phyloP scores from a whole-genome alignment of 2,329 filamentous ascomycete genomes.

The Ascochyta rabiei region DNA sequence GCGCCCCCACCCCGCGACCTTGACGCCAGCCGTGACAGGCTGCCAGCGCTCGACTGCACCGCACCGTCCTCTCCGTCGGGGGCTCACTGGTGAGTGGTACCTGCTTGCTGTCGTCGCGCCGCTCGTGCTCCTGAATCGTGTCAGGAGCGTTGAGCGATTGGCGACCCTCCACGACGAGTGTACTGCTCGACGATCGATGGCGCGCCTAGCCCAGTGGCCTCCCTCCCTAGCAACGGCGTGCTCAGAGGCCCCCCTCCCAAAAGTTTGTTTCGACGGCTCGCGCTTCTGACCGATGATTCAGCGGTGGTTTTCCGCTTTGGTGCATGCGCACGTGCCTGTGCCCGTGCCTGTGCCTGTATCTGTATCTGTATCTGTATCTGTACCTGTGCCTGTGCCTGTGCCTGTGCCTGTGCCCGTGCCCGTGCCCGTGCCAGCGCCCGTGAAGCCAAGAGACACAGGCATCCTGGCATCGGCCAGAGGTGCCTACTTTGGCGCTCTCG shows the following conservation, averaged over 20 bases:
- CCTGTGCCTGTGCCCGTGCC: conserved; percentile 31
- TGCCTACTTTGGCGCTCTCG: conserved; percentile 35
- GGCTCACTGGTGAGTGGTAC: not conserved
- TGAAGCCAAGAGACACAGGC: conserved; percentile 35
- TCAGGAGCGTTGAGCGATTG: conserved; percentile 14
- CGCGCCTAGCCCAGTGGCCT: too few species aligned
- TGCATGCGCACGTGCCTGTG: conserved; percentile 36
- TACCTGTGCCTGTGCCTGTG: conserved; percentile 37
- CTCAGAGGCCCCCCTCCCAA: conserved; percentile 9
- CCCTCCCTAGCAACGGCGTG: conserved; percentile 4
- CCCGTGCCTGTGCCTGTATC: too few species aligned
- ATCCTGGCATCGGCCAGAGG: conserved; percentile 42
- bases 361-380: too few species aligned
- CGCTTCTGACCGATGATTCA: conserved; percentile 11
- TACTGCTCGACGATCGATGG: conserved; percentile 15
- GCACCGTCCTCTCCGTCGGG: not conserved
- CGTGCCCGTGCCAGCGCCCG: conserved; percentile 38
- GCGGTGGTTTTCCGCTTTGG: conserved; percentile 17
- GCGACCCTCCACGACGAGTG: conserved; percentile 11
- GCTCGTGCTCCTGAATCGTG: conserved; percentile 19
- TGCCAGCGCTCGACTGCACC: conserved; percentile 1
- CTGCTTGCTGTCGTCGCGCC: conserved; percentile 12
- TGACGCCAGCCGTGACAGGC: conserved; percentile 1
- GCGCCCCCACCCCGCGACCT: conserved; percentile 26
- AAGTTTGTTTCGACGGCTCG: conserved; percentile 7